Evolutionary conservation across 495 filamentous ascomycete species (phyloP).

Genomic region (Thozetella sp.): DNA sequence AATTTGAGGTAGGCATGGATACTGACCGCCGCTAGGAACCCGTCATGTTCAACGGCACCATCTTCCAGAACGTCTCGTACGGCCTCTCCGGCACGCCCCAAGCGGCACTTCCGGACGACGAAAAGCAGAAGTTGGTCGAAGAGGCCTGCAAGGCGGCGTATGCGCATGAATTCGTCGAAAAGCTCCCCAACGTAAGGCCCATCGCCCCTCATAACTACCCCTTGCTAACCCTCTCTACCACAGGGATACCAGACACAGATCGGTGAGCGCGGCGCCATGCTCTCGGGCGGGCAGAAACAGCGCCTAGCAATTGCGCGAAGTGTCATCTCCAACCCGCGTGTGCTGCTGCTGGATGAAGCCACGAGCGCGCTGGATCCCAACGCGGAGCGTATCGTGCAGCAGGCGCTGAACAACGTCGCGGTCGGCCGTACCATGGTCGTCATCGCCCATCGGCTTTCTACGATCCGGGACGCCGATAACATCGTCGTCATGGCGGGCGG

Average conservation of each 20-base stretch:
- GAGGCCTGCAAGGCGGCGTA: constrained; percentile 58
- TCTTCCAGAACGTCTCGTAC: constrained; percentile 64
- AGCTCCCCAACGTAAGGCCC: constrained; percentile 43
- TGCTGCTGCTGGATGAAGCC: constrained; percentile 78
- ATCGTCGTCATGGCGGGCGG: constrained; percentile 67
- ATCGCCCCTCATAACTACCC: not conserved
- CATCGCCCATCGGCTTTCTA: constrained; percentile 68
- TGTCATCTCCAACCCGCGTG: constrained; percentile 68
- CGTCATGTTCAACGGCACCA: constrained; percentile 70
- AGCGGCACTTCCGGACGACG: constrained; percentile 45
- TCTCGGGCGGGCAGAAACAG: constrained; percentile 61
- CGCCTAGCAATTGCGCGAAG: constrained; percentile 67
- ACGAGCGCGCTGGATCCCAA: constrained; percentile 73
- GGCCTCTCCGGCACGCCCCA: constrained; percentile 59
- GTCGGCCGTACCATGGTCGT: constrained; percentile 71
- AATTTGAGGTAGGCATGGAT: not conserved
- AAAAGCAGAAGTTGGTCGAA: constrained; percentile 52
- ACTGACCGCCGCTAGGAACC: constrained; percentile 46
- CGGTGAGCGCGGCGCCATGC: constrained; percentile 46
- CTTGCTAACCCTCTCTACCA: no score
- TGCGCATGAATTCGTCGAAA: constrained; percentile 57
- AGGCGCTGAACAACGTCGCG: constrained; percentile 64
- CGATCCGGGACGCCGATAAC: constrained; percentile 66
- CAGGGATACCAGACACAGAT: constrained; percentile 57
- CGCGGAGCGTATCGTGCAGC: constrained; percentile 67